These are phyloP conservation scores for Raphanus raphanistrum DNA, from an alignment of 345 rosid species.

Conservation along the genomic window DNA sequence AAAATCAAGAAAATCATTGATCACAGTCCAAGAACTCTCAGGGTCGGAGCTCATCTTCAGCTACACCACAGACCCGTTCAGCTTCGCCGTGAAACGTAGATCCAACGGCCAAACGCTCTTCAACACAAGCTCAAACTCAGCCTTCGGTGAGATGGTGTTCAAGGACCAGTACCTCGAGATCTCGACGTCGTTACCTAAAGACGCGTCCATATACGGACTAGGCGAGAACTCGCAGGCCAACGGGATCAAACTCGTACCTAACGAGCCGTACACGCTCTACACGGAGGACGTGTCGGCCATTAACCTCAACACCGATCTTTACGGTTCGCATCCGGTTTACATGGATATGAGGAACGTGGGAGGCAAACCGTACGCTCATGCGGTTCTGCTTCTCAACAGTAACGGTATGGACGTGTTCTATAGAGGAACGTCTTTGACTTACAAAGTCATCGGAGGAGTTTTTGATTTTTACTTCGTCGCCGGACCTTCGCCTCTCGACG, in stretches of 20 bases:
- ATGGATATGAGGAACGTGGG: conserved; percentile 90
- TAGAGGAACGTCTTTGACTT: conserved; percentile 77
- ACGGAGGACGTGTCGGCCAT: conserved; percentile 83
- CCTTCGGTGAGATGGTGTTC: conserved; percentile 69
- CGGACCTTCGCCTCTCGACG: not conserved
- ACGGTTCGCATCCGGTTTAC: conserved; percentile 93
- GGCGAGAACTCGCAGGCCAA: conserved; percentile 97
- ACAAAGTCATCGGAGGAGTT: conserved; percentile 91
- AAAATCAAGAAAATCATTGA: conserved; percentile 51
- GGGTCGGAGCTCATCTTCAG: conserved; percentile 67
- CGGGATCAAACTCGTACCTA: conserved; percentile 84
- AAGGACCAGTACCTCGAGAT: conserved; percentile 97
- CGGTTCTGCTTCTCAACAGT: conserved; percentile 79
- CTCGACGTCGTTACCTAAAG: conserved; percentile 76
- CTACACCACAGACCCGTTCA: conserved; percentile 77
- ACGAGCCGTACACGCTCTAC: conserved; percentile 91
- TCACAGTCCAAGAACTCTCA: conserved; percentile 53
- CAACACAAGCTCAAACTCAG: conserved; percentile 53
- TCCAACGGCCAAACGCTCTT: conserved; percentile 79
- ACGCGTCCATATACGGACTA: conserved; percentile 84
- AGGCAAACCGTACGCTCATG: conserved; percentile 68
- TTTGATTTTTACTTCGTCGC: conserved; percentile 86
- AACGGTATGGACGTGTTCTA: conserved; percentile 98
- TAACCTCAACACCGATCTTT: conserved; percentile 77
- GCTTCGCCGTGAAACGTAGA: conserved; percentile 82